Evolutionary conservation across 208 protist genomes (phyloP).

Genomic region (Leishmania arabica): DNA sequence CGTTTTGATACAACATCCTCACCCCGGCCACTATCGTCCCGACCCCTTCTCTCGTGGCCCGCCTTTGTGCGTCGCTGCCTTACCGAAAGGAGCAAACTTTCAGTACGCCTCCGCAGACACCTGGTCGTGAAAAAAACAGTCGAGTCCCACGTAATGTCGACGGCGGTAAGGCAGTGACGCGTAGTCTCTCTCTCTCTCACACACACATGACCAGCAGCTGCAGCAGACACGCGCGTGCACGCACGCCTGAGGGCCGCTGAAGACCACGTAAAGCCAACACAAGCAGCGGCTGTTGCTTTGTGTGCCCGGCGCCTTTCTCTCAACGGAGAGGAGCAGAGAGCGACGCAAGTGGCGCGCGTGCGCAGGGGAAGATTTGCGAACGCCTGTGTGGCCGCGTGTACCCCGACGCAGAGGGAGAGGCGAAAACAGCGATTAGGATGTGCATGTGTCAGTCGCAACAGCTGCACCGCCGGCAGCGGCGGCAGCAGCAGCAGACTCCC

Average conservation of each 20-base stretch:
- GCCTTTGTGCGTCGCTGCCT: neutral
- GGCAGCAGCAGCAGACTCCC: conserved; percentile 2
- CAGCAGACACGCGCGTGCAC: neutral
- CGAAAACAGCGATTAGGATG: neutral
- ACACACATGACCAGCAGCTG: neutral
- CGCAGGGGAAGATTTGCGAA: neutral
- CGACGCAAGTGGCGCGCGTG: neutral
- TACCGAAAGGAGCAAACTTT: no score
- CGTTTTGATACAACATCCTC: neutral
- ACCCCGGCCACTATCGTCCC: neutral
- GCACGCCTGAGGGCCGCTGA: neutral
- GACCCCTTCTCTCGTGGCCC: neutral
- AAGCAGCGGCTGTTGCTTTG: neutral
- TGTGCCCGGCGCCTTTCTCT: neutral
- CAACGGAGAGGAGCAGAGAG: neutral
- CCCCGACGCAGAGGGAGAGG: neutral
- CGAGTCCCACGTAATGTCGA: neutral
- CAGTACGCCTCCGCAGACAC: neutral
- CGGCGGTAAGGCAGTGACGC: neutral
- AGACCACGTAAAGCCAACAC: neutral
- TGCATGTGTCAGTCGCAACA: neutral
- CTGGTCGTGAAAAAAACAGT: neutral
- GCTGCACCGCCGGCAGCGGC: neutral
- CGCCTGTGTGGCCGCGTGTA: neutral
- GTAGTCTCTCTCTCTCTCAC: neutral